Percentiles rank a stretch among this genome's conserved stretches.
These are phyloP conservation scores for Saprolegnia diclina DNA, from an alignment of 352 stramenopile genomes.

Conservation along the genomic window DNA sequence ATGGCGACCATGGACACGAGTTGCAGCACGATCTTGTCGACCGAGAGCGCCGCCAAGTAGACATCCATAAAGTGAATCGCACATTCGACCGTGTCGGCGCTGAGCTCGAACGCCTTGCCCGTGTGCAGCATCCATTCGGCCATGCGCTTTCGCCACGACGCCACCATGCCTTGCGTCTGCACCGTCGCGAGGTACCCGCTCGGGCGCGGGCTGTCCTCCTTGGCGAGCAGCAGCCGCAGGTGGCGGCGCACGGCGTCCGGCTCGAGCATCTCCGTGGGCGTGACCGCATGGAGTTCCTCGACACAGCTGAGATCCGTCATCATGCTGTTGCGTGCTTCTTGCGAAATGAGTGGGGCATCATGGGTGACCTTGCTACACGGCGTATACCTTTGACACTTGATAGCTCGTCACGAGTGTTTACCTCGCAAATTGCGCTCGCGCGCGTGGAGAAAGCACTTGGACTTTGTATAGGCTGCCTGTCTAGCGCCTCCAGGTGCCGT, in stretches of 20 bases:
- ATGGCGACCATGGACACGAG: slow-evolving; percentile 70
- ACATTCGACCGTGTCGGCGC: slow-evolving; percentile 50
- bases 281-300: not conserved
- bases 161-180: slow-evolving; percentile 58
- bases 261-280: slow-evolving; percentile 9
- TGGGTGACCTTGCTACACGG: not conserved
- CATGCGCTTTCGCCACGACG: slow-evolving; percentile 59
- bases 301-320: slow-evolving; percentile 17
- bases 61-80: slow-evolving; percentile 69
- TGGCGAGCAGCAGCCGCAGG: not conserved
- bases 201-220: slow-evolving; percentile 30
- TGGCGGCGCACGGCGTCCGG: not conserved
- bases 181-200: slow-evolving; percentile 40
- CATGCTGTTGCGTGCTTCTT: slow-evolving; percentile 5
- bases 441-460: not conserved
- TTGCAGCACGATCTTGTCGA: slow-evolving; percentile 67
- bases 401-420: slow-evolving; percentile 12
- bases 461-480: slow-evolving; percentile 6
- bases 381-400: slow-evolving; percentile 1
- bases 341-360: slow-evolving; percentile 19
- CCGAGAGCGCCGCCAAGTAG: slow-evolving; percentile 56
- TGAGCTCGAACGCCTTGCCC: slow-evolving; percentile 61
- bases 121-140: slow-evolving; percentile 79
- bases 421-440: not conserved
- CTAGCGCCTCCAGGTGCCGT: not conserved